These are phyloP conservation scores for Hericium rajendrae DNA, from an alignment of 768 basidiomycete species.

Conservation along the genomic window DNA sequence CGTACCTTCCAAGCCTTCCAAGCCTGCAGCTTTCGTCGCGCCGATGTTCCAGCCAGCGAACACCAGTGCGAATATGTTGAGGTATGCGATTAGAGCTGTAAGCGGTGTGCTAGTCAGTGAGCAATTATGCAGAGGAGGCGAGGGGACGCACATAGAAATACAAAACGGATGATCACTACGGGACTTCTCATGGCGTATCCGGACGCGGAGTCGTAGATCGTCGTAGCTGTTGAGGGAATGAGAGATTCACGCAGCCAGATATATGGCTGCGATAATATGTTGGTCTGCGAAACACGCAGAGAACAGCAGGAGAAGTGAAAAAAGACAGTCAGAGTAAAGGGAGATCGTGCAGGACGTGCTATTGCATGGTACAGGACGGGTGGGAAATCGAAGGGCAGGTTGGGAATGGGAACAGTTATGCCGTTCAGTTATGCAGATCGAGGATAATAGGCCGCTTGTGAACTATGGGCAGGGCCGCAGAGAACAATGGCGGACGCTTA, in stretches of 20 bases:
- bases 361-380: not conserved
- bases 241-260: not conserved
- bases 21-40: not conserved
- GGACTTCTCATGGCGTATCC: not conserved
- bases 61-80: constrained; percentile 3
- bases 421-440: not conserved
- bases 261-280: not conserved
- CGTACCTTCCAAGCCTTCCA: not conserved
- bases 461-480: not conserved
- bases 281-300: not conserved
- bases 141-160: constrained; percentile 28
- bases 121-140: not conserved
- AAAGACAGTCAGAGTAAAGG: too few relatives aligned
- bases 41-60: constrained; percentile 3
- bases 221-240: too few relatives aligned
- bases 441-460: not conserved
- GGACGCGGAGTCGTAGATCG: not conserved
- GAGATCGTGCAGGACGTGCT: not conserved
- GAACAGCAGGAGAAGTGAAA: not conserved
- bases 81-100: constrained; percentile 33
- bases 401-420: not conserved
- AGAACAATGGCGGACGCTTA: not conserved
- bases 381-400: not conserved
- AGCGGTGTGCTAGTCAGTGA: not conserved
- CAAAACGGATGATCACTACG: constrained; percentile 30